These are phyloP conservation scores for Fusarium fracticaudum DNA, from an alignment of 2,329 filamentous ascomycete species.

Conservation along the genomic window DNA sequence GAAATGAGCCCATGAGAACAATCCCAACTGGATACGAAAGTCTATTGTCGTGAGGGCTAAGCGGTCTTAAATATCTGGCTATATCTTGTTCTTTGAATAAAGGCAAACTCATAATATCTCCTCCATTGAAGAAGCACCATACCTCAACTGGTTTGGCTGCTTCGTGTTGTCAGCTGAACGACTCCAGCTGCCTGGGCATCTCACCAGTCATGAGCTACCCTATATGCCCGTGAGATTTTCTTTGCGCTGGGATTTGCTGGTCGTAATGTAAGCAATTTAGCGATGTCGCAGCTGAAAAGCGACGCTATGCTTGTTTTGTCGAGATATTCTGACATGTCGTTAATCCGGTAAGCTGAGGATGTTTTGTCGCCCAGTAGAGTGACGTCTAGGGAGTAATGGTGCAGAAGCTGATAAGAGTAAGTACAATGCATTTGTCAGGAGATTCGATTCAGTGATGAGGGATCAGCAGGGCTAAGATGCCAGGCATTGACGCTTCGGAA, in stretches of 20 bases:
- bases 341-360: not conserved
- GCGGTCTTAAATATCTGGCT: fast-evolving
- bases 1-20: too few species aligned
- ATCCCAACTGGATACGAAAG: too few species aligned
- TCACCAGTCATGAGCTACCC: not conserved
- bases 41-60: fast-evolving
- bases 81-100: fast-evolving
- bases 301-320: not conserved
- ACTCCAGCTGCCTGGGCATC: fast-evolving
- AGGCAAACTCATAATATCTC: fast-evolving
- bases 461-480: not conserved
- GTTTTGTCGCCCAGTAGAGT: too few species aligned
- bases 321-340: not conserved
- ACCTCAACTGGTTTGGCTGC: not conserved
- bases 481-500: not conserved
- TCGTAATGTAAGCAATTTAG: not conserved
- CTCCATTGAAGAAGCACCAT: not conserved
- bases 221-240: too few species aligned
- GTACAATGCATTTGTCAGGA: not conserved
- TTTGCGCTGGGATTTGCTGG: not conserved
- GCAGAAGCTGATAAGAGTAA: not conserved
- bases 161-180: not conserved
- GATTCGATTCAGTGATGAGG: not conserved
- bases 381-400: not conserved
- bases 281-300: not conserved